Conservation (phyloP, 345 rosid genomes). For the Raphanus raphanistrum region DNA sequence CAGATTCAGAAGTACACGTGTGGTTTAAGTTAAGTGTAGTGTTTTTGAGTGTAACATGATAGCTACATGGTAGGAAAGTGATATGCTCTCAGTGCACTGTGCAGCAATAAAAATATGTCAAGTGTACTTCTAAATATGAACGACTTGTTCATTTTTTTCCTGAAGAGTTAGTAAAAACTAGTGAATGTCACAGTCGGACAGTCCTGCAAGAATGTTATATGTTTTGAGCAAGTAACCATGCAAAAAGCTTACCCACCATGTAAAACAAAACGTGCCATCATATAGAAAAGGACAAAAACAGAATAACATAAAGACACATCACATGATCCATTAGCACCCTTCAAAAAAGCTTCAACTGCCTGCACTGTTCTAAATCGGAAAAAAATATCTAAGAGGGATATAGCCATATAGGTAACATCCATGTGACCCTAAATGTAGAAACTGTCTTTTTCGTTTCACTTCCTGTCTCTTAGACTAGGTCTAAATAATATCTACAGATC, state of each 20-base stretch:
- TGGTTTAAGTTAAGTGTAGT: slow-evolving; percentile 21
- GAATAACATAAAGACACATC: background rate
- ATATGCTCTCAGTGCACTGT: slow-evolving; percentile 9
- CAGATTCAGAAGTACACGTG: slow-evolving; percentile 32
- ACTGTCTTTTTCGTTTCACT: slow-evolving; percentile 2
- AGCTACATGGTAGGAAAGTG: slow-evolving; percentile 3
- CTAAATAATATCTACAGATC: slow-evolving; percentile 19
- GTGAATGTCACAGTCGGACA: background rate
- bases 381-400: background rate
- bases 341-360: slow-evolving; percentile 9
- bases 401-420: background rate
- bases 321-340: slow-evolving; percentile 1
- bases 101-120: slow-evolving; percentile 30
- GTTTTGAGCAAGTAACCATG: slow-evolving; percentile 20
- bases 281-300: slow-evolving; percentile 2
- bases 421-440: background rate
- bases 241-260: background rate
- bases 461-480: background rate
- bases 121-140: slow-evolving; percentile 32
- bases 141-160: slow-evolving; percentile 8
- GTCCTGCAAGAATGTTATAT: background rate
- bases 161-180: background rate
- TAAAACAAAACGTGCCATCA: slow-evolving; percentile 15
- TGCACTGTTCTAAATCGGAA: slow-evolving; percentile 8
- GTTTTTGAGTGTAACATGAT: slow-evolving; percentile 14